These are phyloP conservation scores for Kwoniella sp. DNA, from an alignment of 768 basidiomycete genomes.

Conservation along the genomic window DNA sequence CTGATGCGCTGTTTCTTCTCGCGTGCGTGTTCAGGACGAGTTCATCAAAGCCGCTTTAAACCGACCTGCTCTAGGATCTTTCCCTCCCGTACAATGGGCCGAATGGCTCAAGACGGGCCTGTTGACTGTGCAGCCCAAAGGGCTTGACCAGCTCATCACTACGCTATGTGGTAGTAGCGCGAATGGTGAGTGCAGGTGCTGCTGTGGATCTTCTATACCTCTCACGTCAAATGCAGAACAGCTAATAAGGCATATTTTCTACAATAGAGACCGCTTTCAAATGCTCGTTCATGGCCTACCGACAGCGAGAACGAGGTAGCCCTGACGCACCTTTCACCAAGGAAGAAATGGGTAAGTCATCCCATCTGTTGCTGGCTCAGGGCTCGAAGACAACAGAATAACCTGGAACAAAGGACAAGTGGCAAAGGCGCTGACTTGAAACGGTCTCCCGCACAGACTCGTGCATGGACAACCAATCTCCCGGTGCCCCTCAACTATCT, in stretches of 20 bases:
- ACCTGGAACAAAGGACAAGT: too few relatives aligned
- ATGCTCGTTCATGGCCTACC: slow-evolving; percentile 57
- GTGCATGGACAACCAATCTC: slow-evolving; percentile 57
- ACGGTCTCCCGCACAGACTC: slow-evolving; percentile 47
- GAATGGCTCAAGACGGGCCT: slow-evolving; percentile 52
- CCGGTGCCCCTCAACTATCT: slow-evolving; percentile 56
- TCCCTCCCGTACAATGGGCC: slow-evolving; percentile 55
- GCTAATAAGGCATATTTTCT: too few relatives aligned
- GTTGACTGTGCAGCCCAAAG: slow-evolving; percentile 57
- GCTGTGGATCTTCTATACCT: too few relatives aligned
- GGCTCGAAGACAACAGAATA: too few relatives aligned
- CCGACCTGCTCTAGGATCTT: slow-evolving; percentile 58
- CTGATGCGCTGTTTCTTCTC: neutral
- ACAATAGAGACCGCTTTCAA: slow-evolving; percentile 59
- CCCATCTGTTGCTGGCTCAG: neutral
- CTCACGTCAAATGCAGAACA: too few relatives aligned
- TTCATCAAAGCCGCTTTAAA: slow-evolving; percentile 57
- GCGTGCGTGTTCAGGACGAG: slow-evolving; percentile 40
- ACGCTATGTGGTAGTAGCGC: slow-evolving; percentile 50
- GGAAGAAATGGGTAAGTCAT: slow-evolving; percentile 50
- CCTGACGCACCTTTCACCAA: slow-evolving; percentile 41
- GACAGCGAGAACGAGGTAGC: slow-evolving; percentile 49
- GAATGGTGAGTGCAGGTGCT: slow-evolving; percentile 38
- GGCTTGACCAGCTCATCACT: slow-evolving; percentile 56
- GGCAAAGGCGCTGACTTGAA: too few relatives aligned